phyloP scores from a whole-genome alignment of 2,329 filamentous ascomycete species.

The Aspergillus uvarum region DNA sequence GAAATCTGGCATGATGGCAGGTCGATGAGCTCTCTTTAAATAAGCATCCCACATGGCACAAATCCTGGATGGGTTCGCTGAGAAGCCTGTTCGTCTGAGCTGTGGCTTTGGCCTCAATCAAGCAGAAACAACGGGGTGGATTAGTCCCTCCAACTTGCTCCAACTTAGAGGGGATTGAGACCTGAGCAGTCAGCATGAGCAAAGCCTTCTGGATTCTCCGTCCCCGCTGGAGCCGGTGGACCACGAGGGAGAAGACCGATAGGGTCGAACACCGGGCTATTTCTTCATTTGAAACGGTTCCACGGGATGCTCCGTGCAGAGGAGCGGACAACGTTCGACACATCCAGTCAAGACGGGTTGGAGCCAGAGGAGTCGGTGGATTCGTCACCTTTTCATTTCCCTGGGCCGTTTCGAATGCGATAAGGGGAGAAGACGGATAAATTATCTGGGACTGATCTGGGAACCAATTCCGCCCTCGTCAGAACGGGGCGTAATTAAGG shows the following conservation, averaged over 20 bases:
- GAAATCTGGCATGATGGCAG: neutral
- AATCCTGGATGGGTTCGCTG: neutral
- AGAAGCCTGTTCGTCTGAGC: neutral
- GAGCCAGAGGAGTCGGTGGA: constrained; percentile 5
- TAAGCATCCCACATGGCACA: neutral
- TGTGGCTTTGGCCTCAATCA: neutral
- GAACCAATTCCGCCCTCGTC: neutral
- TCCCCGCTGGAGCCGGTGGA: neutral
- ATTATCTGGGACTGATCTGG: neutral
- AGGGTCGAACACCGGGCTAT: neutral
- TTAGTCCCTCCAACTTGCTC: neutral
- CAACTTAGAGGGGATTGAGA: neutral
- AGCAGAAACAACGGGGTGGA: constrained; percentile 8
- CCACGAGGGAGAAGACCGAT: constrained; percentile 4
- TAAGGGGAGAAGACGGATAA: constrained; percentile 1
- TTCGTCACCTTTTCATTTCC: constrained; percentile 5
- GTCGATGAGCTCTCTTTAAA: neutral
- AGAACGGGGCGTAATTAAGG: neutral
- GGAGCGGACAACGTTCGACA: neutral
- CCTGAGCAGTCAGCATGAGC: constrained; percentile 1
- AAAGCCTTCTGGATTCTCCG: neutral
- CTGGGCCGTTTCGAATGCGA: constrained; percentile 8
- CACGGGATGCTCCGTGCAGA: constrained; percentile 8
- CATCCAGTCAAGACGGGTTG: neutral
- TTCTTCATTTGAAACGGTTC: constrained; percentile 5